Evolutionary conservation across 2,329 filamentous ascomycete genomes (phyloP), one percentile per base, ranked within the genome.

Genomic region (Scytalidium sp.): DNA sequence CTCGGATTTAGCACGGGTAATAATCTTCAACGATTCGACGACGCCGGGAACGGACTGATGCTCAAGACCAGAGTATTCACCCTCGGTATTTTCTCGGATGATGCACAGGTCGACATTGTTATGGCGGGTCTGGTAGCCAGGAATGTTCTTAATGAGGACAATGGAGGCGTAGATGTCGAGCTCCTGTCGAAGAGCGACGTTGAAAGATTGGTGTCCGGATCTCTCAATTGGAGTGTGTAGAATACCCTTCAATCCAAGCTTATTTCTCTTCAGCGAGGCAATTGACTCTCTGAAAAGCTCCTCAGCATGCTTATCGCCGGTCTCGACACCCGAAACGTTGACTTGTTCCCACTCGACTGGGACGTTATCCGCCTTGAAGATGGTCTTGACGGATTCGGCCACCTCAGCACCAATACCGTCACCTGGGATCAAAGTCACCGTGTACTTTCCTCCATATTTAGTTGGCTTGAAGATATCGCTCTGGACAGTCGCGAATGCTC

Each of bases 41-140:
- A 99, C 94, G 63, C 94, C 94, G 60, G 81, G 82, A 46, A 99
- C 94, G 56, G 90, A 96, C 81, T 97, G 93, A 80, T 99, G 94
- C 83, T 99, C 94, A 56, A 99, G 85, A 55, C 94, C 94, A 59
- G 91, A 97, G 83, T 99, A 99, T 81, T 99, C 94, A 68, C 94
- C 94, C 83, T 99, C 94, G 69, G 94, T 99, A 82, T 99, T 99
- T 81, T 99, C 94, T 76, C 94, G 94, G 76, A 99, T 97, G 75
- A 99, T 97, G 85, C 92, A 96, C 62, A 97, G 84, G 73, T 99
- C 94, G 71, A 99, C 90, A 73, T 94, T 83, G 75, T 96, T 87
- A 83, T 99, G 94, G 71, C 94, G 90, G 57, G 94, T 99, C 76
- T 94, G 76, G 81, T 97, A 97, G 67, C 94, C 94, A 64, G 94